These are phyloP conservation scores for Apophysomyces sp. DNA, from an alignment of 371 early-diverging fungal genomes.

Conservation along the genomic window DNA sequence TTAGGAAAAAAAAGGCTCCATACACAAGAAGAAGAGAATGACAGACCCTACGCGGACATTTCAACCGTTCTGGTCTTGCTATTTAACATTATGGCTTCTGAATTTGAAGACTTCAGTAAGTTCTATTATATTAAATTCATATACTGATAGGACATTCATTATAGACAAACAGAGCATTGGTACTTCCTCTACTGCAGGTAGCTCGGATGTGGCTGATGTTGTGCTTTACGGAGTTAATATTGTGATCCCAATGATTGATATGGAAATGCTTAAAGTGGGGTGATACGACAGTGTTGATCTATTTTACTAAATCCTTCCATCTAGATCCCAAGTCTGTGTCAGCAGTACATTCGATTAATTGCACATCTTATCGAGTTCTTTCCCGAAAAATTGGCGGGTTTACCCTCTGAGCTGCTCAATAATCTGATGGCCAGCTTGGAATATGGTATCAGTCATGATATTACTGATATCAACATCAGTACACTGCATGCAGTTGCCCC, in stretches of 20 bases:
- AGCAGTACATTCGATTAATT: slow-evolving; percentile 67
- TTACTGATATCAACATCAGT: slow-evolving; percentile 58
- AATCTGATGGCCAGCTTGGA: slow-evolving; percentile 66
- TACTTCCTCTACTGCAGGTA: slow-evolving; percentile 13
- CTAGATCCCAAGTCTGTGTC: slow-evolving; percentile 73
- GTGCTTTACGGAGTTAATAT: slow-evolving; percentile 69
- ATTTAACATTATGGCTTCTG: slow-evolving; percentile 59
- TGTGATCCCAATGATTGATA: slow-evolving; percentile 69
- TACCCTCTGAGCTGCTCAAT: slow-evolving; percentile 56
- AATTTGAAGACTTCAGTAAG: slow-evolving; percentile 55
- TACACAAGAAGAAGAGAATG: slow-evolving; percentile 59
- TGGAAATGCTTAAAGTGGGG: slow-evolving; percentile 61
- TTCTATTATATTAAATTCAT: slow-evolving; percentile 4
- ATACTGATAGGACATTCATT: not conserved
- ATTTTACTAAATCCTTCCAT: not conserved
- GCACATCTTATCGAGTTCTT: slow-evolving; percentile 66
- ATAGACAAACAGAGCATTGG: not conserved
- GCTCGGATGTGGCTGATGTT: slow-evolving; percentile 60
- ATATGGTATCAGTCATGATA: slow-evolving; percentile 63
- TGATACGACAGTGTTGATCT: not conserved
- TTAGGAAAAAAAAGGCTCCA: slow-evolving; percentile 53
- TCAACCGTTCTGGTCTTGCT: slow-evolving; percentile 61
- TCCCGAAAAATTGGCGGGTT: slow-evolving; percentile 59
- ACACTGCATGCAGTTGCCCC: slow-evolving; percentile 66
- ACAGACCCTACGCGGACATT: slow-evolving; percentile 70